Evolutionary conservation across 2,329 filamentous ascomycete genomes (phyloP).

Genomic region (Diaporthe ilicicola): DNA sequence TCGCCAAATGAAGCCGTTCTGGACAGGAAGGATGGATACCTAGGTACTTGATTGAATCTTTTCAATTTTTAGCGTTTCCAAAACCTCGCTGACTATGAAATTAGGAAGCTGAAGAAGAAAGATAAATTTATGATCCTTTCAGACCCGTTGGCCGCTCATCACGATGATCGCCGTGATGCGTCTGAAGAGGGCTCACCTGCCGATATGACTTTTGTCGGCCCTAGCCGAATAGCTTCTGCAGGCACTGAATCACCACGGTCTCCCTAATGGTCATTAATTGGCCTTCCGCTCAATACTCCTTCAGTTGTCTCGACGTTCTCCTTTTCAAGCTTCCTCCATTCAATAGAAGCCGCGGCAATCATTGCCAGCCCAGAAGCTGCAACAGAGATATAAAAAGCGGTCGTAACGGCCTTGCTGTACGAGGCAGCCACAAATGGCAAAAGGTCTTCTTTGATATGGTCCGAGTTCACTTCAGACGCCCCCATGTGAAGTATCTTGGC

Average conservation of each 20-base stretch:
- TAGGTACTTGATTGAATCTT: too few species aligned
- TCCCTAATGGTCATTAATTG: background rate
- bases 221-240: background rate
- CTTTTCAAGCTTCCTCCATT: slow-evolving; percentile 2
- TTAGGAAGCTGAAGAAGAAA: too few species aligned
- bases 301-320: background rate
- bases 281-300: background rate
- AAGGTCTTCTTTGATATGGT: background rate
- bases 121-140: too few species aligned
- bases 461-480: background rate
- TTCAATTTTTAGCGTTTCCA: too few species aligned
- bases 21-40: too few species aligned
- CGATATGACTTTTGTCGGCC: background rate
- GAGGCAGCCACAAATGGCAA: background rate
- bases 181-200: background rate
- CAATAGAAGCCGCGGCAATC: background rate
- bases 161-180: background rate
- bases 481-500: background rate
- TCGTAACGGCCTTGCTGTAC: background rate
- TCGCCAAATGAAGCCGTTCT: too few species aligned
- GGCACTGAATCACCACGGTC: background rate
- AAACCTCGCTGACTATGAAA: too few species aligned
- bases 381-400: background rate
- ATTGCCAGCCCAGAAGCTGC: background rate
- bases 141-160: too few species aligned